phyloP scores from a whole-genome alignment of 1,284 basidiomycete species.

The Leccinum idahoense region DNA sequence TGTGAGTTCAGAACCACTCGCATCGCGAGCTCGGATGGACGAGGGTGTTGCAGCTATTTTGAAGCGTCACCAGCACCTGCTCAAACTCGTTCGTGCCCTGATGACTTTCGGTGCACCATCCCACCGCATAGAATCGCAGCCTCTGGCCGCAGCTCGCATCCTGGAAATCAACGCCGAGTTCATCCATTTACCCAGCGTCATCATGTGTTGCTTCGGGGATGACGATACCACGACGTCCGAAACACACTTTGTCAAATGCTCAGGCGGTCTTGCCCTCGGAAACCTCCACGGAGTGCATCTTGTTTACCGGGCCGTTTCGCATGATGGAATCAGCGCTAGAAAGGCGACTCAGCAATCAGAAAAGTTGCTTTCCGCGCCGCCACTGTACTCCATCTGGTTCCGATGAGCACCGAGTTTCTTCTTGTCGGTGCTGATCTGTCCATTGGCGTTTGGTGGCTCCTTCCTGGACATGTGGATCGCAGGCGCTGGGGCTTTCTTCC shows the following conservation, averaged over 20 bases:
- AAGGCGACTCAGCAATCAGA: constrained; percentile 53
- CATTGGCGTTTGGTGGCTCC: constrained; percentile 82
- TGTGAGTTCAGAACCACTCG: constrained; percentile 37
- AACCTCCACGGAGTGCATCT: constrained; percentile 72
- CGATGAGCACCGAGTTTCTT: constrained; percentile 66
- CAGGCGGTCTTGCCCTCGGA: constrained; percentile 68
- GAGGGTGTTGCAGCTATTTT: constrained; percentile 38
- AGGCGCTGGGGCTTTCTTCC: constrained; percentile 58
- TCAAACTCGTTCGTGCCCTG: constrained; percentile 59
- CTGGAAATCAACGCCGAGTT: constrained; percentile 81
- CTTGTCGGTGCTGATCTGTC: constrained; percentile 72
- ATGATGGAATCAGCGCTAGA: constrained; percentile 78
- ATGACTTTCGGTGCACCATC: constrained; percentile 70
- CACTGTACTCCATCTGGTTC: constrained; percentile 54
- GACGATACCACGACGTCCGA: constrained; percentile 73
- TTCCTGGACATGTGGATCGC: constrained; percentile 80
- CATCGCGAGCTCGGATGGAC: not conserved
- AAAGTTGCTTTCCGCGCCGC: constrained; percentile 45
- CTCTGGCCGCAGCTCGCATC: constrained; percentile 71
- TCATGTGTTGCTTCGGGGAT: constrained; percentile 80
- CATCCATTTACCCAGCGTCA: constrained; percentile 74
- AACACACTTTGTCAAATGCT: constrained; percentile 77
- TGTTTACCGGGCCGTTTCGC: constrained; percentile 75
- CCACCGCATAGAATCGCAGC: constrained; percentile 68
- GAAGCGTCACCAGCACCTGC: constrained; percentile 56